Evolutionary conservation across 192 early-diverging fungal genomes (phyloP), one percentile per base, ranked within the genome.

Genomic region (Geranomyces variabilis): DNA sequence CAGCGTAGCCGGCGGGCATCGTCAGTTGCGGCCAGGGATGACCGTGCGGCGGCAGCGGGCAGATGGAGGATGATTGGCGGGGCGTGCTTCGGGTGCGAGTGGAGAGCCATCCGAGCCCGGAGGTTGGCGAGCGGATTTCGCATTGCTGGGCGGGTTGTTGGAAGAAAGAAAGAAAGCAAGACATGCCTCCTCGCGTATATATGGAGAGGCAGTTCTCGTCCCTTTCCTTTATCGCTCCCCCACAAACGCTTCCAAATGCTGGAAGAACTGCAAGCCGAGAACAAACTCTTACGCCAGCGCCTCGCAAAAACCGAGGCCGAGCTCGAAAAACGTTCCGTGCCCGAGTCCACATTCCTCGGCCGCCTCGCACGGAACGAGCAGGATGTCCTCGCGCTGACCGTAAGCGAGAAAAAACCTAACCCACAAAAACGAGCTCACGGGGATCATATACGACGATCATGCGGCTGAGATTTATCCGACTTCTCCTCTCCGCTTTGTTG

Each of bases 201-300:
- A n/a, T n/a, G n/a, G 36, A 41, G 36, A 41, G 36, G 36, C 5
- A 41, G 36, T 7, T 41, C 36, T 3, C 36, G 36, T 41, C 10
- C 36, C n/a, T n/a, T n/a, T n/a, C n/a, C n/a, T n/a, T n/a, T n/a
- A n/a, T n/a, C n/a, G n/a, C n/a, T n/a, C n/a, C n/a, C n/a, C n/a
- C n/a, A n/a, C n/a, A n/a, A n/a, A n/a, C n/a, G n/a, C n/a, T n/a
- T n/a, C n/a, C n/a, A n/a, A n/a, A 53, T 26, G 51, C 43, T 64
- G 19, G 66, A 51, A 9, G 66, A 51, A 24, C 49, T 72, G 22
- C 61, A 64, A 29, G 45, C 31, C 0, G 70, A 72, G 46, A 72
- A 72, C 48, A 46, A 64, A n/a, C 60, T 64, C 21, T 46, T 72
- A 29, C 70, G 70, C n/a, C 62, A 63, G 1, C 36, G 31, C 22